Evolutionary conservation across 2,329 filamentous ascomycete genomes (phyloP).

Genomic region (Aspergillus chevalieri): DNA sequence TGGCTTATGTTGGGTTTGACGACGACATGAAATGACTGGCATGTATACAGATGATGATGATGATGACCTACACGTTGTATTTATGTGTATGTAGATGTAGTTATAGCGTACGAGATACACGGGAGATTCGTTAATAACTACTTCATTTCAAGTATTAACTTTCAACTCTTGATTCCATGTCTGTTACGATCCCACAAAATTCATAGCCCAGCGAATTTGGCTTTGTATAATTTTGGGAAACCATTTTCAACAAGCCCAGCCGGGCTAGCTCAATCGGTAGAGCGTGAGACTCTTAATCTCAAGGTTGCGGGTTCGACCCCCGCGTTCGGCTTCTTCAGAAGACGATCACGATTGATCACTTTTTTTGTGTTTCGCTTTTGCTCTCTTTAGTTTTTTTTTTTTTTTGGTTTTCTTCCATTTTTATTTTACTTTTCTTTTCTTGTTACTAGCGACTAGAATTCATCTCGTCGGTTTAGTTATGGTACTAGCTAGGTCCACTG

Average conservation of each 20-base stretch:
- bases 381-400: neutral
- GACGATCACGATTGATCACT: too few relatives aligned
- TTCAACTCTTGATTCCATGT: too few relatives aligned
- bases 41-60: neutral
- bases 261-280: constrained; percentile 47
- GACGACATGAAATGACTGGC: neutral
- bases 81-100: neutral
- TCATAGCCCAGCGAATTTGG: too few relatives aligned
- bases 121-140: neutral
- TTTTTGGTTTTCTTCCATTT: neutral
- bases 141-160: too few relatives aligned
- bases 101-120: neutral
- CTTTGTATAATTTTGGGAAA: too few relatives aligned
- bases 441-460: too few relatives aligned
- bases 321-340: constrained; percentile 30
- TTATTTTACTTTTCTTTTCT: neutral
- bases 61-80: neutral
- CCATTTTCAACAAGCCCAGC: constrained; percentile 13
- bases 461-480: too few relatives aligned
- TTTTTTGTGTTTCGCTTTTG: neutral
- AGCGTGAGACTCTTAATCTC: constrained; percentile 45
- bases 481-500: too few relatives aligned
- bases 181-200: too few relatives aligned
- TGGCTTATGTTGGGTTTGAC: neutral
- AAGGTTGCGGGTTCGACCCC: constrained; percentile 39